These are phyloP conservation scores for Phaeoacremonium minimum DNA, from an alignment of 2,329 filamentous ascomycete species.

Conservation along the genomic window DNA sequence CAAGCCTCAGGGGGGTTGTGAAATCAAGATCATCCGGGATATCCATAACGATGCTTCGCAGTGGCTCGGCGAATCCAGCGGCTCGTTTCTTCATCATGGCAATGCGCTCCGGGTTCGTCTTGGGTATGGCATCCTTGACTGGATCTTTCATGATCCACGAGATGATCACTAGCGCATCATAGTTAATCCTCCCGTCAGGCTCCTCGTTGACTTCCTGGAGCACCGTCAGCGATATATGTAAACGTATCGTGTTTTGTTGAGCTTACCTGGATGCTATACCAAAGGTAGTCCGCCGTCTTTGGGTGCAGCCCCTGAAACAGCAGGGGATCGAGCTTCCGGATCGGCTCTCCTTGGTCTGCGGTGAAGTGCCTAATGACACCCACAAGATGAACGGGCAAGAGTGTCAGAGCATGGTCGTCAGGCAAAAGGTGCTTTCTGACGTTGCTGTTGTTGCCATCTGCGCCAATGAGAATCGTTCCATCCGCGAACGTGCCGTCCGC, in stretches of 20 bases:
- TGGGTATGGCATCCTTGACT: conserved; percentile 24
- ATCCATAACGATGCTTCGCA: conserved; percentile 34
- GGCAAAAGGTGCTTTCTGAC: conserved; percentile 28
- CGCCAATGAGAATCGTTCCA: conserved; percentile 31
- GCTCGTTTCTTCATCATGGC: conserved; percentile 33
- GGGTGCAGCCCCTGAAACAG: conserved; percentile 52
- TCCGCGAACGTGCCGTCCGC: conserved; percentile 23
- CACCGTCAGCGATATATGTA: too few relatives aligned
- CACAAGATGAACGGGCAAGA: conserved; percentile 30
- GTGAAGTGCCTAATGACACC: conserved; percentile 31
- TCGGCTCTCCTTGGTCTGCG: conserved; percentile 27
- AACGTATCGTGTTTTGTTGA: too few relatives aligned
- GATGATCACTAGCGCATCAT: conserved; percentile 37
- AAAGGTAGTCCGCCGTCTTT: conserved; percentile 42
- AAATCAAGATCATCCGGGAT: conserved; percentile 35
- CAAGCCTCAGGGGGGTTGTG: conserved; percentile 25
- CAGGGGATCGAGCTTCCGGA: conserved; percentile 45
- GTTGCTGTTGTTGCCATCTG: conserved; percentile 31
- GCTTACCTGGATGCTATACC: conserved; percentile 42
- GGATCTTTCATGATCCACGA: conserved; percentile 35
- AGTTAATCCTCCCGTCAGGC: conserved; percentile 23
- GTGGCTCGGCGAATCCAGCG: conserved; percentile 25
- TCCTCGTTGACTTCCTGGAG: conserved; percentile 28
- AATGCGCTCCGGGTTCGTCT: conserved; percentile 23
- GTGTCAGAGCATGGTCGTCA: conserved; percentile 22